phyloP scores from a whole-genome alignment of 345 rosid species.

The Eucalyptus curtisii region DNA sequence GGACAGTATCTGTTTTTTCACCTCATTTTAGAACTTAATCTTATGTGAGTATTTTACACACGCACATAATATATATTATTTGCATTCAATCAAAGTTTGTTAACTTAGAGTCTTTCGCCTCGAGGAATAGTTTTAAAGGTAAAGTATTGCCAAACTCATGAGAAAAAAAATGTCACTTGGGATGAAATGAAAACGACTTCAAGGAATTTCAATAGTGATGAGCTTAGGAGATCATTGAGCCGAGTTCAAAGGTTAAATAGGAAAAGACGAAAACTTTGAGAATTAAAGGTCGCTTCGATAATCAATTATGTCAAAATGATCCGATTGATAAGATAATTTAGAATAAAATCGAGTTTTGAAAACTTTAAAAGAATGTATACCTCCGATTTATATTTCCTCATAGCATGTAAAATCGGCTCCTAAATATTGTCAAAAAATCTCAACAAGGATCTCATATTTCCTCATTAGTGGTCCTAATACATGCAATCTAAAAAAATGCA shows the following conservation, averaged over 20 bases:
- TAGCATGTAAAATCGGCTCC: neutral
- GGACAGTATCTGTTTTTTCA: neutral
- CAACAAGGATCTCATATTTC: neutral
- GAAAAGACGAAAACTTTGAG: accelerated
- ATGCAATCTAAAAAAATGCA: neutral
- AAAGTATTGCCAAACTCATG: too few species aligned
- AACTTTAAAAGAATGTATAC: accelerated
- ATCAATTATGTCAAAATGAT: accelerated
- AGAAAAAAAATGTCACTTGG: too few species aligned
- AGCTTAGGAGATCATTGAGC: neutral
- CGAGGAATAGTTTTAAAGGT: too few species aligned
- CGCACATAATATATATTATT: too few species aligned
- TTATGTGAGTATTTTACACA: neutral
- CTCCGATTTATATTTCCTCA: accelerated
- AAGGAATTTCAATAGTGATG: neutral
- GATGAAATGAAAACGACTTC: accelerated
- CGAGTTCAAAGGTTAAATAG: neutral
- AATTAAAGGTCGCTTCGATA: accelerated
- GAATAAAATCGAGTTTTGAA: accelerated
- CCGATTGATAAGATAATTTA: accelerated
- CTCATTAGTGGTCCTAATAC: neutral
- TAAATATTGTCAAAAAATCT: neutral
- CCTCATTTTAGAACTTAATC: neutral
- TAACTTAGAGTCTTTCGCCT: too few species aligned
- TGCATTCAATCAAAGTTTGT: too few species aligned